Base-by-base conservation (phyloP, 2,329 filamentous ascomycete genomes). In the Ambrosiella xylebori region DNA sequence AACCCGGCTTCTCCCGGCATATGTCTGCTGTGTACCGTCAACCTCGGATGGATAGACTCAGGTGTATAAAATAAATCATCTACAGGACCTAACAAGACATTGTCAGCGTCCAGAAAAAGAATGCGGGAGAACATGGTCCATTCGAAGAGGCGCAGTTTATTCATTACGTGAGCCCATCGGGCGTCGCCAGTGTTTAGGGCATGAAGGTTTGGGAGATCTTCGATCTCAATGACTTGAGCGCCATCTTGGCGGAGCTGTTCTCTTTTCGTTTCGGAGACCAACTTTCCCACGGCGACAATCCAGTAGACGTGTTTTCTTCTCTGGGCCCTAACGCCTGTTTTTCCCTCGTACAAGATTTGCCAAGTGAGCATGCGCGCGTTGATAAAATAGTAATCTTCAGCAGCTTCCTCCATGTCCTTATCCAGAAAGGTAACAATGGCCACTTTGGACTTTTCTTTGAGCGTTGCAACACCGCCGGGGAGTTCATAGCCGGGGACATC, bases 21-120 rank as follows among this genome's bases (percentile, higher is more conserved):
- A 2, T 63, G 53, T 54, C 64, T 59, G 19, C 44, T 41, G 7
- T 56, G 57, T 36, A 61, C 37, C 3, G 61, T 59, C 9, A 62
- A 51, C 12, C 57, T 17, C n/a, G 65, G 61, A 38, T 65, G 45
- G 35, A 61, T 61, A 9, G 64, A 64, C 7, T 61, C 63, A 9
- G 62, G 59, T 12, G 69, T 68, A 19, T 67, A 63, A 61, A 74
- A 74, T 17, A 72, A 68, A 11, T 61, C 64, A 60, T 73, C 70
- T 9, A 74, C 62, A 0, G 63, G 66, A 2, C 62, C 59, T 2
- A 65, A 67, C 41, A 74, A 61, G 15, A 73, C 58, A 8, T 67
- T 71, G 62, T 75, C 73, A 27, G 70, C 68, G 60, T 75, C 72
- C 61, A 74, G 64, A 62, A 72, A 73, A n/a, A 72, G 65, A 35